phyloP scores from a whole-genome alignment of 2,329 filamentous ascomycete species.

The Raffaelea albimanens region DNA sequence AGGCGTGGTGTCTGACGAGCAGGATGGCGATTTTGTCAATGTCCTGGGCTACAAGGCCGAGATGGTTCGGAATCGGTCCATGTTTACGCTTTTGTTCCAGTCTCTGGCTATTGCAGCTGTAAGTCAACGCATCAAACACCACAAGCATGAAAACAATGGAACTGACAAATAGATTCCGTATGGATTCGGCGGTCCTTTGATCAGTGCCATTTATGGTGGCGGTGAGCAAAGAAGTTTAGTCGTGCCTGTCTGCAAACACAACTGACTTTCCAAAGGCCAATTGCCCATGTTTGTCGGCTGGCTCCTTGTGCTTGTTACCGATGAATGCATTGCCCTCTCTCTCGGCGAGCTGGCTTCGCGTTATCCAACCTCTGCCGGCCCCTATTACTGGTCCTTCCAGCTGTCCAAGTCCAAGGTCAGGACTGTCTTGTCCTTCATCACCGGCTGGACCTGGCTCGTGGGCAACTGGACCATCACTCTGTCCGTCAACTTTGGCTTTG shows the following conservation, averaged over 20 bases:
- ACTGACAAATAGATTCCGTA: constrained; percentile 7
- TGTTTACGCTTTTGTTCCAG: constrained; percentile 52
- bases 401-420: constrained; percentile 53
- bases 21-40: constrained; percentile 1
- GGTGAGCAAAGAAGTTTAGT: too few relatives aligned
- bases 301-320: constrained; percentile 46
- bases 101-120: constrained; percentile 19
- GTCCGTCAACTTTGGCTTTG: constrained; percentile 75
- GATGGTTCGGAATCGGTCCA: constrained; percentile 47
- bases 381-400: constrained; percentile 75
- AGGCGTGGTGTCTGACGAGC: neutral
- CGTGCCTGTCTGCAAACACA: too few relatives aligned
- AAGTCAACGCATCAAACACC: neutral
- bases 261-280: constrained; percentile 16
- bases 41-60: constrained; percentile 48
- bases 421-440: constrained; percentile 58
- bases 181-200: constrained; percentile 9
- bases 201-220: constrained; percentile 9
- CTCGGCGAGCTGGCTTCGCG: constrained; percentile 8
- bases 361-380: constrained; percentile 20
- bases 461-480: constrained; percentile 76
- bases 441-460: constrained; percentile 67
- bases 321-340: constrained; percentile 37
- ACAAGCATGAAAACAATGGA: neutral
- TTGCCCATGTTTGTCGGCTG: constrained; percentile 42